Evolutionary conservation across 1,284 basidiomycete genomes (phyloP).

Genomic region (Stygiomarasmius scandens): DNA sequence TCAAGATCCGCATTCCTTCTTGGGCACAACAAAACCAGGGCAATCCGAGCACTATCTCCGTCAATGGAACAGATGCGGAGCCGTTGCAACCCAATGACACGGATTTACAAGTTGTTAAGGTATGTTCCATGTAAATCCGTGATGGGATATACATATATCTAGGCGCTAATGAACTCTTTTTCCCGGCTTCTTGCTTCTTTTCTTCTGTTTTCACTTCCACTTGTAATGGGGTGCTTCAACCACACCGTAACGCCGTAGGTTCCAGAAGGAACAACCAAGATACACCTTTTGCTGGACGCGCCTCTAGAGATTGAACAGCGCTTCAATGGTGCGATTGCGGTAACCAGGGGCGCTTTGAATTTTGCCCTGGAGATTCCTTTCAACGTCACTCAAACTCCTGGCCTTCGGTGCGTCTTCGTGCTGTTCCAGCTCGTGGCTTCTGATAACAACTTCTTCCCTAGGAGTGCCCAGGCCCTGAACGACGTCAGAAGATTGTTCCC

Average conservation of each 20-base stretch:
- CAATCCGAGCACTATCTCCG: slow-evolving; percentile 33
- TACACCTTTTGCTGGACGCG: slow-evolving; percentile 32
- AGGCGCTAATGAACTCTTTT: no score
- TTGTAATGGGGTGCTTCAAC: no score
- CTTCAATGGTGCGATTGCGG: slow-evolving; percentile 35
- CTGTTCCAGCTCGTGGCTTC: not conserved
- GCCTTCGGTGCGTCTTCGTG: slow-evolving; percentile 27
- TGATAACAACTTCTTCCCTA: slow-evolving; percentile 8
- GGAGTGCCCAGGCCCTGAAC: slow-evolving; percentile 37
- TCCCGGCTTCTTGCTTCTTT: not conserved
- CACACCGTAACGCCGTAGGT: no score
- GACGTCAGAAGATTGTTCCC: slow-evolving; percentile 37
- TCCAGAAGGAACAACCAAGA: slow-evolving; percentile 29
- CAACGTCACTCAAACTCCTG: slow-evolving; percentile 34
- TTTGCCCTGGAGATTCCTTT: slow-evolving; percentile 39
- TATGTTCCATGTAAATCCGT: slow-evolving; percentile 6
- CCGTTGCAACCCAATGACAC: slow-evolving; percentile 26
- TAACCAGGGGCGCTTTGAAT: slow-evolving; percentile 38
- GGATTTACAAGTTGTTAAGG: slow-evolving; percentile 34
- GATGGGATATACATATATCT: no score
- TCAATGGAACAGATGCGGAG: slow-evolving; percentile 27
- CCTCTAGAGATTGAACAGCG: slow-evolving; percentile 35
- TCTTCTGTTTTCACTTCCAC: no score
- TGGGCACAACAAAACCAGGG: slow-evolving; percentile 33
- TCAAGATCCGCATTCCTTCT: slow-evolving; percentile 39